Conservation (phyloP, 495 filamentous ascomycete species). For the Talaromyces thailandensis region DNA sequence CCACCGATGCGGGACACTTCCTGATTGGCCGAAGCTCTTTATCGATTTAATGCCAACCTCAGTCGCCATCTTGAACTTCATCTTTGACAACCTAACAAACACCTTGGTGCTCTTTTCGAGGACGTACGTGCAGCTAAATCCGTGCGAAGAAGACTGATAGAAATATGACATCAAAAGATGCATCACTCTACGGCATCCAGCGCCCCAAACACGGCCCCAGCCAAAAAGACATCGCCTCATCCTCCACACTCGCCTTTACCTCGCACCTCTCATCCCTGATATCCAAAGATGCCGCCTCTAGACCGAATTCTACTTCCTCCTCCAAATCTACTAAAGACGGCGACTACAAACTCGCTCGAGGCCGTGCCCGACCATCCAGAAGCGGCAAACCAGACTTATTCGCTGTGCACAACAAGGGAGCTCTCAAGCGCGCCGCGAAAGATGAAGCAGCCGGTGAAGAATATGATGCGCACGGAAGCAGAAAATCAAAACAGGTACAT, state of each 20-base stretch:
- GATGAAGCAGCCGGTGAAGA: conserved; percentile 23
- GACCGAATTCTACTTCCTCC: not conserved
- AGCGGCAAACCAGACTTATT: conserved; percentile 60
- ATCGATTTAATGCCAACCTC: not conserved
- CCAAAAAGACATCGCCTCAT: conserved; percentile 51
- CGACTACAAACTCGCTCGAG: conserved; percentile 24
- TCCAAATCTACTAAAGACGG: conserved; percentile 15
- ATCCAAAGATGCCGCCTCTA: conserved; percentile 28
- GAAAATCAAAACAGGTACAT: conserved; percentile 27
- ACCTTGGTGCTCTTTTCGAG: not conserved
- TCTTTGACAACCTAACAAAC: not conserved
- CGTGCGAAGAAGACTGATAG: not conserved
- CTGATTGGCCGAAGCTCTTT: not conserved
- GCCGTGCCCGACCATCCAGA: conserved; percentile 58
- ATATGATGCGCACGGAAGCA: conserved; percentile 10
- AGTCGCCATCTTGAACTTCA: not conserved
- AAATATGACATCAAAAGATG: conserved; percentile 9
- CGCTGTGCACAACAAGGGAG: conserved; percentile 58
- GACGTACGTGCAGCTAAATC: not conserved
- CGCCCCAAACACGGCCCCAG: conserved; percentile 43
- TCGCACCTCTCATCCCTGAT: conserved; percentile 69
- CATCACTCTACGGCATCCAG: conserved; percentile 63
- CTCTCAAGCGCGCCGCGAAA: conserved; percentile 51
- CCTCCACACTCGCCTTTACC: conserved; percentile 71
- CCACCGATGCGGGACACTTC: not conserved